These are phyloP conservation scores for Naematelia encephala DNA, from an alignment of 768 basidiomycete species.

Conservation along the genomic window DNA sequence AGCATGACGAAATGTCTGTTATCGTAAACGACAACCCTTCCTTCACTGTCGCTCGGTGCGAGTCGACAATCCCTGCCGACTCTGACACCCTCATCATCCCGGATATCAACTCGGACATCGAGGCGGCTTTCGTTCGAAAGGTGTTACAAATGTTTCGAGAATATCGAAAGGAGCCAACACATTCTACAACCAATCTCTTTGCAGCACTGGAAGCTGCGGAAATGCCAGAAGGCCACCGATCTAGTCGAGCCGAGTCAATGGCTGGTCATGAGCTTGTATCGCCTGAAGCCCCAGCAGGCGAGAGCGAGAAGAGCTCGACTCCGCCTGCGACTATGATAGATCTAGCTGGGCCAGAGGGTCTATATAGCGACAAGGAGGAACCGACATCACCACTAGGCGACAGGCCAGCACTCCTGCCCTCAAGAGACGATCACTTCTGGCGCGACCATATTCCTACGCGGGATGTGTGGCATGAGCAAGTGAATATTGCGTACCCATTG, in stretches of 20 bases:
- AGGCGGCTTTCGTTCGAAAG: background rate
- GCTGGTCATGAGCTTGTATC: background rate
- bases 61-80: background rate
- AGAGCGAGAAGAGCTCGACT: too few species aligned
- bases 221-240: background rate
- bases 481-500: background rate
- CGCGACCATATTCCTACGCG: too few species aligned
- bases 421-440: too few species aligned
- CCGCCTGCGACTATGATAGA: too few species aligned
- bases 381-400: background rate
- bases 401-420: too few species aligned
- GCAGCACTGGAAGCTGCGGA: background rate
- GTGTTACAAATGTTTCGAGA: background rate
- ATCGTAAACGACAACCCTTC: too few species aligned
- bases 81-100: background rate
- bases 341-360: background rate
- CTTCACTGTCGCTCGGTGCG: too few species aligned
- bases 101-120: background rate
- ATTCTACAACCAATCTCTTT: background rate
- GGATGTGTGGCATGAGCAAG: too few species aligned
- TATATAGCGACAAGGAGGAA: background rate
- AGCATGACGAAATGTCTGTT: too few species aligned
- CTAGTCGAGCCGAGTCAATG: background rate
- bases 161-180: background rate
- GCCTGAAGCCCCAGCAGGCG: too few species aligned